Evolutionary conservation across 768 basidiomycete species (phyloP), one percentile per base, ranked within the genome.

Genomic region (Sarcodon aspratus): DNA sequence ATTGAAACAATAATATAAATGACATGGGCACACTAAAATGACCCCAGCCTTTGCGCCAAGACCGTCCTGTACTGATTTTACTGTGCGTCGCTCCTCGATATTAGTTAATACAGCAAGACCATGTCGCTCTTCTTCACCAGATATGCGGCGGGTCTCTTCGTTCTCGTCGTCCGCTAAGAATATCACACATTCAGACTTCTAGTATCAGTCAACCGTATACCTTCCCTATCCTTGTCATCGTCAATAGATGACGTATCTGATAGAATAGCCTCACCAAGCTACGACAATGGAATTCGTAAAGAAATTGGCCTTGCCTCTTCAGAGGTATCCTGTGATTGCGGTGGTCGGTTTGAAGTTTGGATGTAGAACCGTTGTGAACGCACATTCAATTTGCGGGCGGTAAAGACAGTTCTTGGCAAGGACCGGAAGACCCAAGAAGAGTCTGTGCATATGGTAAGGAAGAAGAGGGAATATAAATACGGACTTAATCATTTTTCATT

Each of bases 191-290:
- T 48, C 36, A 40, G 4, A 32, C 51, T 64, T 44, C 66, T 66
- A 13, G 68, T 61, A 57, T 74, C 72, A 21, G 50, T 57, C 5
- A 74, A 63, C 50, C 65, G 59, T 44, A 74, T 72, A n/a, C n/a
- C n/a, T 35, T 64, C 62, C 44, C 54, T 61, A 15, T 55, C 57
- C 49, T 68, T 68, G 44, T 65, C 63, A 36, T 56, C 57, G 10
- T 45, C 51, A 10, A 54, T 52, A 17, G 59, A 54, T 44, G 55
- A 63, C n/a, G 73, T 70, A 52, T 82, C 79, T 0, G 84, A 79
- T 1, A 91, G 70, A 57, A 94, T 93, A 1, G 89, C 83, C 61
- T 94, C 88, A 12, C 80, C 89, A 9, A 95, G 80, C 63, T 64
- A 37, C 8, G 50, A 6, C 32, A 15, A 21, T n/a, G 32, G 3